Base-by-base conservation (phyloP, 805 yeast genomes). In the Cyberlindnera galapagoensis region DNA sequence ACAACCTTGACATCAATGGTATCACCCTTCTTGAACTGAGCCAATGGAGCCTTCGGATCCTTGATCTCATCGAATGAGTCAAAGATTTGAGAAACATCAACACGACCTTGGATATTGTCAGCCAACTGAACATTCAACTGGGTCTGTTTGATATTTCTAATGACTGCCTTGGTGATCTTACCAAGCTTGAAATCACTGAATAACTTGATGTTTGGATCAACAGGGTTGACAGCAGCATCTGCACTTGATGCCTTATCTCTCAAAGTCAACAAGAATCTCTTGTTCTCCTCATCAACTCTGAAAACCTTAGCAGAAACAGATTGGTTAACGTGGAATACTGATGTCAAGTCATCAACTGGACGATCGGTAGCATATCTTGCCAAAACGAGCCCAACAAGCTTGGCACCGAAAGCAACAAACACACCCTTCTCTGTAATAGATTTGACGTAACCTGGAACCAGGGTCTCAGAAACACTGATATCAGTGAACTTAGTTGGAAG, bases 401-500 rank as follows among this genome's bases (percentile, higher is more conserved):
- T 73, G 42, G 82, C 80, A 35, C 79, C 85, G 57, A 90, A 90
- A 0, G 80, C 72, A 36, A 90, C 81, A 53, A 90, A 90, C 9
- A 86, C 64, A 43, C 97, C 97, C 52, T 69, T 69, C 27, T 68
- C 69, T n/a, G 94, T 83, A 13, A 80, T 74, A 13, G 87, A 78
- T 44, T 76, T 80, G 24, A 90, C 74, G 53, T 67, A 88, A 26
- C 97, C 98, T 36, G 72, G 69, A 32, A 84, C 57, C 18, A 62
- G 48, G 16, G 61, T 60, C 26, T 62, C 60, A 8, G 74, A 69
- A 10, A 65, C 59, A 23, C 59, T 49, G 28, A 87, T 63, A 24
- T 83, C 94, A 12, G 66, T 63, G 48, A 75, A 80, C 5, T 58
- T 44, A 5, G 64, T 43, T 23, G 96, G 96, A 10, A 88, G 56